Evolutionary conservation across 495 filamentous ascomycete species (phyloP), one percentile per base, ranked within the genome.

Genomic region (Talaromyces proteolyticus): DNA sequence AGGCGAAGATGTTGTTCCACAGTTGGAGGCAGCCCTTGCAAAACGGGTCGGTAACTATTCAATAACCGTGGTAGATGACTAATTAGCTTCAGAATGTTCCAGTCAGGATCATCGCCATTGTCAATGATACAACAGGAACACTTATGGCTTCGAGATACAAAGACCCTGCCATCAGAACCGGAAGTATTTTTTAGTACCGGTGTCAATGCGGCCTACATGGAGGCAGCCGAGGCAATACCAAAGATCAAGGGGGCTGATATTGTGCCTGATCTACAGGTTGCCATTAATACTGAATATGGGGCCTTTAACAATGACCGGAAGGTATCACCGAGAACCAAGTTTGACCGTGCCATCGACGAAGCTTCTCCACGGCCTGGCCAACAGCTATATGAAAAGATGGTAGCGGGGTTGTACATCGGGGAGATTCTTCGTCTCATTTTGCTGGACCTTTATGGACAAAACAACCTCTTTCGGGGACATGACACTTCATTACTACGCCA

Each of bases 261-360:
- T 11, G 84, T 87, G n/a, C 77, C 86, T 1, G 79, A 87, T 37
- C 80, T 82, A 51, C 86, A 81, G 22, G 92, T 96, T 68, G 89
- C 89, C 44, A 97, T 97, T 72, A 97, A 97, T 73, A 96, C 92
- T 66, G 92, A 96, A 69, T 97, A 89, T 78, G 92, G 92, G 44
- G 90, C 92, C 37, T 96, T 96, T 64, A 92, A 97, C 67, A 95
- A 94, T 64, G 87, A 94, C 61, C 82, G 88, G 67, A 73, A 83
- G 42, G 79, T 96, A 38, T 78, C 96, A 7, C 92, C 91, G 16
- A 82, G 84, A 21, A 95, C 87, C 12, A 42, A 38, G 8, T 65
- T 66, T 44, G 74, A 77, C 48, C 41, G 47, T 0, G 59, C 61
- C 16, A 62, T 77, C 29, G 73, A 76, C 52, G 14, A 52, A 7